Conservation (phyloP, 441 rosid species). For the Adansonia madagascariensis region DNA sequence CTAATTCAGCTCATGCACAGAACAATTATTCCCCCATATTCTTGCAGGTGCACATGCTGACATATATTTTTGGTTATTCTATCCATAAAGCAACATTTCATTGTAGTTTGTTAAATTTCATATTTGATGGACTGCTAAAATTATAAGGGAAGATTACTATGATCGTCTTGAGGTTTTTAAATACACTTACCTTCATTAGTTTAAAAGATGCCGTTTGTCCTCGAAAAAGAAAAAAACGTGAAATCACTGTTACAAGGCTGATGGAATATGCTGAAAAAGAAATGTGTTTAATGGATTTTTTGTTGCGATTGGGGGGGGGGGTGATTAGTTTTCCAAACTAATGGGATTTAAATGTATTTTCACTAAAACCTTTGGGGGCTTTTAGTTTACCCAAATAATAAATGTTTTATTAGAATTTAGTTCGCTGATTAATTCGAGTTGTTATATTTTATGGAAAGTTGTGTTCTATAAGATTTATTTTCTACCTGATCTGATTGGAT, state of each 20-base stretch:
- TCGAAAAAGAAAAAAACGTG: neutral
- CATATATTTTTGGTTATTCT: conserved; percentile 13
- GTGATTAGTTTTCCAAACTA: no score
- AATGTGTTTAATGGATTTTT: neutral
- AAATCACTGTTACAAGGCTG: neutral
- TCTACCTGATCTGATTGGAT: conserved; percentile 15
- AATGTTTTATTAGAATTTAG: neutral
- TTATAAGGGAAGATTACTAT: neutral
- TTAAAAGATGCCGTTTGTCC: neutral
- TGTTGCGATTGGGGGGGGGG: no score
- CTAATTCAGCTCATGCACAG: conserved; percentile 76
- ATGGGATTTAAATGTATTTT: no score
- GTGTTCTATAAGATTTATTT: neutral
- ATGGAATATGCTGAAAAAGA: conserved; percentile 9
- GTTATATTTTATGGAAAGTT: neutral
- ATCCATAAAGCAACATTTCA: conserved; percentile 6
- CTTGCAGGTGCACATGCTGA: conserved; percentile 66
- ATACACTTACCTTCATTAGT: neutral
- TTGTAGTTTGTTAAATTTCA: neutral
- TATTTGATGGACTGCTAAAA: conserved; percentile 6
- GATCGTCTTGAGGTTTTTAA: neutral
- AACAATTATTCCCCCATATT: conserved; percentile 94
- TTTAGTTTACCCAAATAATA: no score
- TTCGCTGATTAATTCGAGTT: neutral
- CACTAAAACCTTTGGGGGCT: no score